Percentiles rank a stretch among this genome's conserved stretches.
phyloP scores from a whole-genome alignment of 2,329 filamentous ascomycete species.

The Sporothrix protearum region DNA sequence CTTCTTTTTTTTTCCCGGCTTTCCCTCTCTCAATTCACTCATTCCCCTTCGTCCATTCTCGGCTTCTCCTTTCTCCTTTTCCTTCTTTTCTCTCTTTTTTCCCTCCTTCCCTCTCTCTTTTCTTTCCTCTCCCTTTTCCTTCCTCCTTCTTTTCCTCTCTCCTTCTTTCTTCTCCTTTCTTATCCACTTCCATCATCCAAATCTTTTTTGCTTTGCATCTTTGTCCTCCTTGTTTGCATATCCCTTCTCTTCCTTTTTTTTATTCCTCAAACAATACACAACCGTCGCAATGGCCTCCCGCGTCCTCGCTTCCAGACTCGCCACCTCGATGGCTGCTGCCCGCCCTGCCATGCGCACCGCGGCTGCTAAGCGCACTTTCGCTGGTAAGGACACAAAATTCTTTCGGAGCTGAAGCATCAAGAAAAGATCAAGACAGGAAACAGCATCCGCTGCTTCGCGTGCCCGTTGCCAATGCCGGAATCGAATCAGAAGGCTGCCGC shows the following conservation, averaged over 20 bases:
- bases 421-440: neutral
- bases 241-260: constrained; percentile 38
- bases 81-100: constrained; percentile 13
- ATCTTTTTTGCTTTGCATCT: constrained; percentile 30
- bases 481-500: neutral
- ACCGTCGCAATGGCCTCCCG: constrained; percentile 76
- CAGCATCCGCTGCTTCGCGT: neutral
- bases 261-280: constrained; percentile 37
- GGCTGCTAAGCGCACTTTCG: constrained; percentile 72
- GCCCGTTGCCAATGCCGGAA: neutral
- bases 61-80: constrained; percentile 29
- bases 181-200: constrained; percentile 22
- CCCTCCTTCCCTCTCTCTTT: constrained; percentile 16
- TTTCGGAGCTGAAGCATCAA: neutral
- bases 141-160: constrained; percentile 18
- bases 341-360: constrained; percentile 68
- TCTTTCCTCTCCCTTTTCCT: constrained; percentile 18
- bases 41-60: constrained; percentile 31
- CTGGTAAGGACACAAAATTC: constrained; percentile 57
- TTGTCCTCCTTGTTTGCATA: constrained; percentile 25
- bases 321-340: constrained; percentile 72
- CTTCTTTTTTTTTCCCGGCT: constrained; percentile 26
- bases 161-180: constrained; percentile 26
- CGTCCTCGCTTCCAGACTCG: constrained; percentile 73
- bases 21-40: constrained; percentile 29